These are phyloP conservation scores for Pichia exigua DNA, from an alignment of 805 yeast genomes.

Conservation along the genomic window DNA sequence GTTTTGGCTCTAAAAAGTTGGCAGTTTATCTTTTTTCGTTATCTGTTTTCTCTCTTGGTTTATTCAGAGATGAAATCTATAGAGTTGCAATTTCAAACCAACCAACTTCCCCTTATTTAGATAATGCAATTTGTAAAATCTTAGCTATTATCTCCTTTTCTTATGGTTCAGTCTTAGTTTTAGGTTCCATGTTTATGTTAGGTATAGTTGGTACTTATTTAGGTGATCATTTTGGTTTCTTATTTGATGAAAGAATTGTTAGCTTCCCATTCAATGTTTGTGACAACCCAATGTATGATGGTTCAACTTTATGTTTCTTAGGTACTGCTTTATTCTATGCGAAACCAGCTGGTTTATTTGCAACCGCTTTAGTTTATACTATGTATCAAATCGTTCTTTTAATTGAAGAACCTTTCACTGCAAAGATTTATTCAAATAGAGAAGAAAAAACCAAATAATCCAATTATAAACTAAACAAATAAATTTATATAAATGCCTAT, in stretches of 20 bases:
- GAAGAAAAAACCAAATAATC: constrained; percentile 4
- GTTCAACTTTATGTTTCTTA: constrained; percentile 80
- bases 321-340: constrained; percentile 86
- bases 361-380: constrained; percentile 62
- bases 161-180: constrained; percentile 72
- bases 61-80: constrained; percentile 69
- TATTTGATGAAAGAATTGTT: constrained; percentile 84
- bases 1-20: constrained; percentile 52
- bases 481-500: background rate
- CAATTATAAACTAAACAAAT: background rate
- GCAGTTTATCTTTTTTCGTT: constrained; percentile 85
- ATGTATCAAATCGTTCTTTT: constrained; percentile 80
- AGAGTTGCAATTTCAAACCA: constrained; percentile 67
- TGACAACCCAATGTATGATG: constrained; percentile 96
- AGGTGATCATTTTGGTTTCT: constrained; percentile 95
- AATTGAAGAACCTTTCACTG: constrained; percentile 97
- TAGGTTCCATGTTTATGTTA: constrained; percentile 81
- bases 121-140: constrained; percentile 27
- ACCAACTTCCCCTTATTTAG: constrained; percentile 51
- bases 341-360: constrained; percentile 80
- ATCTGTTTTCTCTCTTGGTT: constrained; percentile 79
- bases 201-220: constrained; percentile 95
- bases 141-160: constrained; percentile 50
- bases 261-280: constrained; percentile 88
- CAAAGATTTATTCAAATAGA: constrained; percentile 60